Percentiles rank a stretch among this genome's conserved stretches.
Conservation (phyloP, 768 basidiomycete genomes). For the Tulasnella sp. region DNA sequence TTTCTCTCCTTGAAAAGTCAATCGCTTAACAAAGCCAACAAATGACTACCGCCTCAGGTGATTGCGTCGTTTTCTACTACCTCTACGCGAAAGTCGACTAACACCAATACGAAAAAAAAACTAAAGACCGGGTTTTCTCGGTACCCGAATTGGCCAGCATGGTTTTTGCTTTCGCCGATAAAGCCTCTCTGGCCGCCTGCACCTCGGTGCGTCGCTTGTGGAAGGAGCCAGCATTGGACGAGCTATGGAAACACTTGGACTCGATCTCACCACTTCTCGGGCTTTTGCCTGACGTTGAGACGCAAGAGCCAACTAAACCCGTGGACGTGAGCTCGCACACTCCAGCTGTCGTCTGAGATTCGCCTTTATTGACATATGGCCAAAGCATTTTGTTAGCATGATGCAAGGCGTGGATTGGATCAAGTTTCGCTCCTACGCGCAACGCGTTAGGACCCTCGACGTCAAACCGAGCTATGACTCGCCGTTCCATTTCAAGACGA, state of each 20-base stretch:
- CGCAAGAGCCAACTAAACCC: too few relatives aligned
- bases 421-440: neutral
- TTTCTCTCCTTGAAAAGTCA: too few relatives aligned
- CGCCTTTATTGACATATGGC: neutral
- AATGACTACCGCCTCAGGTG: too few relatives aligned
- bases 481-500: neutral
- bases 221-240: neutral
- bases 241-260: neutral
- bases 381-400: neutral
- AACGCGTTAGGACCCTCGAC: neutral
- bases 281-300: neutral
- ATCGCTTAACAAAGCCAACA: too few relatives aligned
- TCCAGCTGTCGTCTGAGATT: neutral
- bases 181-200: neutral
- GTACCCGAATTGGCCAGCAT: neutral
- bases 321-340: neutral
- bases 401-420: neutral
- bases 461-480: neutral
- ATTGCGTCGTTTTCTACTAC: too few relatives aligned
- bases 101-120: too few relatives aligned
- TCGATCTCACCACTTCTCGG: neutral
- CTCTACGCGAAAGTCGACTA: too few relatives aligned
- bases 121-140: neutral
- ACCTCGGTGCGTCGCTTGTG: neutral
- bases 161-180: neutral